phyloP scores from a whole-genome alignment of 2,329 filamentous ascomycete species.

The Colletotrichum sp. region DNA sequence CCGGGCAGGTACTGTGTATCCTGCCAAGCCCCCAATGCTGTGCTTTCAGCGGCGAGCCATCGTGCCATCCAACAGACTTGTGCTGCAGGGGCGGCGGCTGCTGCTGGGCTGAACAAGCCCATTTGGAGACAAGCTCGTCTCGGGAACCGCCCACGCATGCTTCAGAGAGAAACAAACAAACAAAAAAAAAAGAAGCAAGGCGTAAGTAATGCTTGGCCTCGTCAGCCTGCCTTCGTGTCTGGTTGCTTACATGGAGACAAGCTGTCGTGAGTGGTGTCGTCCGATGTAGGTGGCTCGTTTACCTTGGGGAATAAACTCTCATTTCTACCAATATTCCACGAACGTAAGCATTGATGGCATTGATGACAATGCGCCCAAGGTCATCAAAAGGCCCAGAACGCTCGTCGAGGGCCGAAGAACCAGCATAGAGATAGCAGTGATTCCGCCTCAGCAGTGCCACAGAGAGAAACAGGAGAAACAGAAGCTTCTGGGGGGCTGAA shows the following conservation, averaged over 20 bases:
- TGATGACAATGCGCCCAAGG: not conserved
- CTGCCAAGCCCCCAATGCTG: not conserved
- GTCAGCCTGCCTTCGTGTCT: not conserved
- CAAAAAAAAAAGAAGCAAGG: not conserved
- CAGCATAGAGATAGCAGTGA: not conserved
- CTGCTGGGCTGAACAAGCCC: slow-evolving; percentile 1
- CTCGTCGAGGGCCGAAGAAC: not conserved
- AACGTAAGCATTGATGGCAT: not conserved
- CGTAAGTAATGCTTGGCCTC: not conserved
- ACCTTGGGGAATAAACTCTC: not conserved
- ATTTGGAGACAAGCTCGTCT: slow-evolving; percentile 10
- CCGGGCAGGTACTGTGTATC: not conserved
- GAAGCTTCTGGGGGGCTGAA: slow-evolving; percentile 5
- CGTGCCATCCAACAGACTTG: not conserved
- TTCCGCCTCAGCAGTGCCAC: not conserved
- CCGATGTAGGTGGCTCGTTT: not conserved
- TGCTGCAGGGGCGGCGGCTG: slow-evolving; percentile 13
- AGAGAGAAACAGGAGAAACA: not conserved
- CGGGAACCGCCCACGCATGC: slow-evolving; percentile 5
- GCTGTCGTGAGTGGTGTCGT: not conserved
- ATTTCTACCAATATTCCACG: not conserved
- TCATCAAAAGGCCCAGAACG: not conserved
- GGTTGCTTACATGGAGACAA: not conserved
- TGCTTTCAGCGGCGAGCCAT: slow-evolving; percentile 1
- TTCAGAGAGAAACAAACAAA: not conserved